A percentile compares a stretch with the other conserved stretches of the same genome.
Conservation (phyloP, 2,329 filamentous ascomycete species). For the Beauveria sp. region DNA sequence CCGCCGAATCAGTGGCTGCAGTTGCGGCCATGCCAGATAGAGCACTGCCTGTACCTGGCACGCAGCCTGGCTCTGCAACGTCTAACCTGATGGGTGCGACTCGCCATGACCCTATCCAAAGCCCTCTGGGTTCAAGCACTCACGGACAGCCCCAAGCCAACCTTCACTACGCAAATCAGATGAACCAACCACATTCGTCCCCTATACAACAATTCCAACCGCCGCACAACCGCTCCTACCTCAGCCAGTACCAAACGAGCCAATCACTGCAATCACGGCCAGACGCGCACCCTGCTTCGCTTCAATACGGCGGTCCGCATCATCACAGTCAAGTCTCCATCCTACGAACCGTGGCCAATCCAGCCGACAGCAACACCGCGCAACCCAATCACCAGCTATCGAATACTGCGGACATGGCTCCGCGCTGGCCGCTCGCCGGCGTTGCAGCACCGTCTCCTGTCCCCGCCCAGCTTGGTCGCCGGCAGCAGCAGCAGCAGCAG, state of each 20-base stretch:
- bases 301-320: conserved; percentile 9
- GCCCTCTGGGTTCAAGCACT: background rate
- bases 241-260: conserved; percentile 6
- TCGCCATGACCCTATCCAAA: background rate
- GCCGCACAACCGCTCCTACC: conserved; percentile 15
- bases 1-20: conserved; percentile 13
- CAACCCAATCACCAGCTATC: conserved; percentile 10
- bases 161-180: background rate
- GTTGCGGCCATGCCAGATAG: conserved; percentile 10
- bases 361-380: background rate
- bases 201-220: background rate
- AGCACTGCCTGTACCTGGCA: conserved; percentile 16
- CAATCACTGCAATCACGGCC: conserved; percentile 2
- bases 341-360: background rate
- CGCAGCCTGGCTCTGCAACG: conserved; percentile 19
- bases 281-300: conserved; percentile 15
- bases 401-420: background rate
- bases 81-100: background rate
- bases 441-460: background rate
- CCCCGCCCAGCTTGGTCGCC: conserved; percentile 15
- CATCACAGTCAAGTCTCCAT: background rate
- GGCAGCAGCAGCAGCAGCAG: conserved; percentile 12
- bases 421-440: background rate
- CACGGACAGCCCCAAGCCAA: background rate
- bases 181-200: background rate